A percentile compares a stretch with the other conserved stretches of the same genome.
phyloP scores from a whole-genome alignment of 2,329 filamentous ascomycete genomes.

The Cordyceps tenuipes region DNA sequence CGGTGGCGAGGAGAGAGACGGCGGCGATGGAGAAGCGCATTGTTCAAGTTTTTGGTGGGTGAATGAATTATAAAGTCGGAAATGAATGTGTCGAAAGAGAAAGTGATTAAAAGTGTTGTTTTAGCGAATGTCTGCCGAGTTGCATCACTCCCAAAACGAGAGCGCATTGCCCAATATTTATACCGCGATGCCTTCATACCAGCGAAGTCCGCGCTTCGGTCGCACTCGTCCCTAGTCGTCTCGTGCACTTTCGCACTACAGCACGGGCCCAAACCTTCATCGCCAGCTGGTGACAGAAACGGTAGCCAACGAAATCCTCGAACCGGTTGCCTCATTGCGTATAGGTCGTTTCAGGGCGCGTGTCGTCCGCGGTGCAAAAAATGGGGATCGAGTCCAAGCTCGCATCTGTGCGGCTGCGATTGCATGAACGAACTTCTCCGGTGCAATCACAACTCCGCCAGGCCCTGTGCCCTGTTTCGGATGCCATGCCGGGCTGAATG shows the following conservation, averaged over 20 bases:
- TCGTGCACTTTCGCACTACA: not conserved
- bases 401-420: not conserved
- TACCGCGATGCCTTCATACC: not conserved
- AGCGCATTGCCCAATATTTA: not conserved
- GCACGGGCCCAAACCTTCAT: not conserved
- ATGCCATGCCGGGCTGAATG: not conserved
- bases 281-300: not conserved
- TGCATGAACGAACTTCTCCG: not conserved
- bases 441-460: not conserved
- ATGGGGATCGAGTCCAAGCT: not conserved
- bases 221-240: not conserved
- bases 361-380: no score
- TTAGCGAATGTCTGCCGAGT: not conserved
- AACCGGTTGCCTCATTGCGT: not conserved
- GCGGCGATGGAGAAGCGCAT: slow-evolving; percentile 4
- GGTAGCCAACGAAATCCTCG: not conserved
- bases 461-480: not conserved
- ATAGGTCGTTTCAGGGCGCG: not conserved
- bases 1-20: not conserved
- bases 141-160: not conserved
- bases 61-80: not conserved
- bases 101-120: no score
- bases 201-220: not conserved
- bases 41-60: not conserved
- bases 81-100: not conserved